These are phyloP conservation scores for Lasiodiplodia hormozganensis DNA, from an alignment of 2,329 filamentous ascomycete species.

Conservation along the genomic window DNA sequence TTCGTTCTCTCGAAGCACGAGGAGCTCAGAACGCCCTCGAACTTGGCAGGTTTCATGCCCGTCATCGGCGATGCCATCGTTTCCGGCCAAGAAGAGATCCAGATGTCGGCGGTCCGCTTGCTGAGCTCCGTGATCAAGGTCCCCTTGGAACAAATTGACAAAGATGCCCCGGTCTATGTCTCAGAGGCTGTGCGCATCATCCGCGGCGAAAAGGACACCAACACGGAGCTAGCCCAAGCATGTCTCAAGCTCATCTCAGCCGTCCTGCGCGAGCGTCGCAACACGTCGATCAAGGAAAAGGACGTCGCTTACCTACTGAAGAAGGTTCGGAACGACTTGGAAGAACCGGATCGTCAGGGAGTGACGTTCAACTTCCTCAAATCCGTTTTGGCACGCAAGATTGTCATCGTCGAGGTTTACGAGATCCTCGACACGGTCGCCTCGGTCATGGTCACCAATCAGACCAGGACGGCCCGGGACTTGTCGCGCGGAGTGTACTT, in stretches of 20 bases:
- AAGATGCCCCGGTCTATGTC: conserved; percentile 77
- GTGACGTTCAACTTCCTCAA: conserved; percentile 94
- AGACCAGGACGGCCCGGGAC: conserved; percentile 86
- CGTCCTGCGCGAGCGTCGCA: conserved; percentile 80
- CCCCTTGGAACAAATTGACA: conserved; percentile 73
- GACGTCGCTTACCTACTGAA: conserved; percentile 83
- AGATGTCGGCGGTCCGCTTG: conserved; percentile 85
- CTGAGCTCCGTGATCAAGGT: conserved; percentile 85
- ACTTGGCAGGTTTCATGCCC: conserved; percentile 84
- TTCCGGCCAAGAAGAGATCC: conserved; percentile 88
- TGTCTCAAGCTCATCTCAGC: conserved; percentile 87
- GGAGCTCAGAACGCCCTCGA: conserved; percentile 76
- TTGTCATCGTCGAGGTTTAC: conserved; percentile 87
- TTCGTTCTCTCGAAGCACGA: conserved; percentile 87
- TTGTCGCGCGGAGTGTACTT: conserved; percentile 88
- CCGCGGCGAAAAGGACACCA: conserved; percentile 77
- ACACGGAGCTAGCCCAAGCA: conserved; percentile 83
- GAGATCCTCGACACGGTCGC: conserved; percentile 90
- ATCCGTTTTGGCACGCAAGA: conserved; percentile 81
- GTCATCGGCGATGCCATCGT: conserved; percentile 88
- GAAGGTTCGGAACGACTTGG: conserved; percentile 85
- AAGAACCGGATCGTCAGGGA: conserved; percentile 89
- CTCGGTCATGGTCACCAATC: conserved; percentile 93
- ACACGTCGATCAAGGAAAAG: conserved; percentile 78
- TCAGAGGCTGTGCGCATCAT: conserved; percentile 85